Evolutionary conservation across 2,329 filamentous ascomycete genomes (phyloP), one percentile per base, ranked within the genome.

Genomic region (Ceratocystis papillata): DNA sequence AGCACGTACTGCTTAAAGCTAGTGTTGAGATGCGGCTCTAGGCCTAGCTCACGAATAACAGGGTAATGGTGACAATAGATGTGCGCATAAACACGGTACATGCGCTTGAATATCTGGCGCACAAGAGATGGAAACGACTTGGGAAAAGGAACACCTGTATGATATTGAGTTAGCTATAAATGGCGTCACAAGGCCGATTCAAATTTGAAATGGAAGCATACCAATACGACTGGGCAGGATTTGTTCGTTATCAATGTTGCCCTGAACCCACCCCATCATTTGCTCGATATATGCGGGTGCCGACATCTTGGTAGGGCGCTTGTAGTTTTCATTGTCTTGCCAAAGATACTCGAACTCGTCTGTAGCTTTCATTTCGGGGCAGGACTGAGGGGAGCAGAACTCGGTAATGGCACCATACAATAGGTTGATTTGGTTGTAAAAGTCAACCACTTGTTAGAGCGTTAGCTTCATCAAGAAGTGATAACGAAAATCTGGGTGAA

Each of bases 31-130:
- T 99, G 94, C 57, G 95, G 92, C 77, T 99, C 94, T 67, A 99
- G 83, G 25, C 94, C 94, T 48, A 99, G 83, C 75, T 96, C 91
- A 67, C 95, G 88, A 71, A 99, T 88, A 70, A 99, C 92, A 45
- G 92, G 92, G 78, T 99, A 99, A 79, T 99, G 94, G 77, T 99
- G 94, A 80, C 95, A 99, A 84, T 99, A 99, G 72, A 99, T 96
- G 79, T 99, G 94, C 55, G 94, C 94, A 76, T 99, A 99, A 69
- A 99, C 93, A 71, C 94, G 88, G 78, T 97, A 99, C 79, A 99
- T 87, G 74, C 94, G 88, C 83, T 99, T 99, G 85, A 97, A 97
- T 75, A 99, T 91, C 77, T 96, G 93, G 71, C 90, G 88, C 69
- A 96, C 87, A 66, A 96, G 87, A 66, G 86, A 81, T 6, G 90